Evolutionary conservation across 2,329 filamentous ascomycete species (phyloP), one percentile per base, ranked within the genome.

Genomic region (Zymoseptoria brevis): DNA sequence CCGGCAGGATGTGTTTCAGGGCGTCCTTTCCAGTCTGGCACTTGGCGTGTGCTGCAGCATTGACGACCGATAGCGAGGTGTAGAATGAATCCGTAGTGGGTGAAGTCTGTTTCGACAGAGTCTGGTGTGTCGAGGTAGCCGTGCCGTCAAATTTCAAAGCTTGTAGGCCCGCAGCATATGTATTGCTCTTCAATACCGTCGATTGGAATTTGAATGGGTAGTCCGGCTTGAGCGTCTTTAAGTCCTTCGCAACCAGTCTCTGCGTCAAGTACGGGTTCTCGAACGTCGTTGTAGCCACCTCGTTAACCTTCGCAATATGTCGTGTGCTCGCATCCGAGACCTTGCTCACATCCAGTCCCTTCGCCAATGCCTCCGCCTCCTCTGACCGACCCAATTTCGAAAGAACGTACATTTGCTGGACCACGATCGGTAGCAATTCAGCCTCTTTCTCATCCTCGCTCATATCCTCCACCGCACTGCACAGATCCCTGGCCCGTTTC

Each of bases 401-500:
- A 59, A 88, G 80, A 1, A 90, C 86, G 67, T 87, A 92, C 24
- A 88, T 81, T 68, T 90, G 86, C 73, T 94, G 90, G 22, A 89
- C 82, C 30, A 86, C 79, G 59, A 95, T 91, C 8, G 89, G 87
- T 29, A 89, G 77, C 63, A 91, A 75, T 74, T 95, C 89, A 0
- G 82, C 80, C 71, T 83, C 80, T 76, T 89, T 91, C 65, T 94
- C 89, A 56, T 87, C 86, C 4, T 89, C 84, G 19, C 78, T 81
- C 60, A 93, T 75, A 60, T 93, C 89, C 55, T 91, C 87, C 11
- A 87, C 81, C 4, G 82, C 82, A 70, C 88, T 84, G 70, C 89
- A 94, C 19, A 93, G 77, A 65, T 86, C 82, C 78, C 81, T 82
- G 2, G 90, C 86, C 57, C 86, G 81, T 74, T 86, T 87, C 60